Conservation (phyloP, 1,139 yeast genomes). For the Blastobotrys arbuscula region DNA sequence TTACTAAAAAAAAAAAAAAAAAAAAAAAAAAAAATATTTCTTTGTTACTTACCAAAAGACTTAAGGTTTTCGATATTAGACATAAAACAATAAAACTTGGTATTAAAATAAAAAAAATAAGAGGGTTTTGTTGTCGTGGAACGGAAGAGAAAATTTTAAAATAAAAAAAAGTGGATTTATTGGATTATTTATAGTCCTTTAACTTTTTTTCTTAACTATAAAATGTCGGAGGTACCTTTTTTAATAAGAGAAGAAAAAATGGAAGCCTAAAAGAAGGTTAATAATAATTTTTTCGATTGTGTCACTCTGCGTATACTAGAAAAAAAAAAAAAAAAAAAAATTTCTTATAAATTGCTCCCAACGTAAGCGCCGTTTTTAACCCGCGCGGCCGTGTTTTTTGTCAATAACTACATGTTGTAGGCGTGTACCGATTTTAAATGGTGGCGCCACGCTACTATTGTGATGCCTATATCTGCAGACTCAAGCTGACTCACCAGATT, state of each 20-base stretch:
- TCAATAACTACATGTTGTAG: no score
- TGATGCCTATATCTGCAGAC: no score
- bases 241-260: neutral
- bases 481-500: no score
- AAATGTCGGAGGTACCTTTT: neutral
- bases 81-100: constrained; percentile 33
- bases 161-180: neutral
- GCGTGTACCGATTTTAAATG: no score
- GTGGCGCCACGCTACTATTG: no score
- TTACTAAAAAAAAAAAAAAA: no score
- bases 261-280: neutral
- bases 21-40: neutral
- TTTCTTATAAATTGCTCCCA: neutral
- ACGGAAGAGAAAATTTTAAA: neutral
- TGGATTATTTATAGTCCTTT: neutral
- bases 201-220: neutral
- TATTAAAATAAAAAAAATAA: neutral
- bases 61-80: constrained; percentile 83
- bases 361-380: no score
- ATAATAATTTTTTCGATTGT: no score
- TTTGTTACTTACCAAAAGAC: constrained; percentile 61
- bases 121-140: neutral
- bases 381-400: no score
- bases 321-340: neutral
- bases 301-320: neutral